Evolutionary conservation across 352 stramenopile genomes (phyloP).

Genomic region (Aphanomyces invadans): DNA sequence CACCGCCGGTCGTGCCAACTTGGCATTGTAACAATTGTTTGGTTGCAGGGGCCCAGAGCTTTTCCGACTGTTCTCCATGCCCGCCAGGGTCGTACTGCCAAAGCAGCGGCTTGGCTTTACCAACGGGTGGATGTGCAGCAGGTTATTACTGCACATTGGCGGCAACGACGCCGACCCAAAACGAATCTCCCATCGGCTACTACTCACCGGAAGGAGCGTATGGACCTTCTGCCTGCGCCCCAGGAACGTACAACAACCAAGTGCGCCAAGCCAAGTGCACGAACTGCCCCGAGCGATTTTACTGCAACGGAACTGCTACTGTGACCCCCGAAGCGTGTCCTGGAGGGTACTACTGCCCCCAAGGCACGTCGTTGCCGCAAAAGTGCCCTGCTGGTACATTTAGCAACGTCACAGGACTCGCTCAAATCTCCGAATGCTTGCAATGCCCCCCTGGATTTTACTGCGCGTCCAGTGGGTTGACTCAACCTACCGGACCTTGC

Average conservation of each 20-base stretch:
- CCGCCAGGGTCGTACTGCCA: conserved; percentile 30
- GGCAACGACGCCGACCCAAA: conserved; percentile 26
- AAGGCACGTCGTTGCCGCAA: conserved; percentile 11
- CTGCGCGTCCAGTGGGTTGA: conserved; percentile 58
- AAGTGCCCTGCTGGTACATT: conserved; percentile 34
- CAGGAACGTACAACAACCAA: conserved; percentile 62
- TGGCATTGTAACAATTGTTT: no score
- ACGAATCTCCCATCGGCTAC: conserved; percentile 19
- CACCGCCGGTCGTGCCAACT: no score
- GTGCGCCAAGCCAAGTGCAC: neutral
- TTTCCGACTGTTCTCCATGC: conserved; percentile 27
- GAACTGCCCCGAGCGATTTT: conserved; percentile 26
- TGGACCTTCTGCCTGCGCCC: conserved; percentile 38
- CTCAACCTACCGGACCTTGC: conserved; percentile 62
- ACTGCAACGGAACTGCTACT: conserved; percentile 23
- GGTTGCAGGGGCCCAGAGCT: conserved; percentile 15
- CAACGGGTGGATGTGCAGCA: conserved; percentile 33
- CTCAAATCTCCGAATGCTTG: conserved; percentile 62
- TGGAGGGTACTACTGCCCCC: conserved; percentile 31
- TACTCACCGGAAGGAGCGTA: conserved; percentile 24
- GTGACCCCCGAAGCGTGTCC: conserved; percentile 26
- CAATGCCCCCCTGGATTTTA: conserved; percentile 69
- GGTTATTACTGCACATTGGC: conserved; percentile 43
- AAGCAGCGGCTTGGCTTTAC: conserved; percentile 24
- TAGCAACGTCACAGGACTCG: conserved; percentile 47